Base-by-base conservation (phyloP, 139 green algal genomes). In the Chlamydomonas incerta region DNA sequence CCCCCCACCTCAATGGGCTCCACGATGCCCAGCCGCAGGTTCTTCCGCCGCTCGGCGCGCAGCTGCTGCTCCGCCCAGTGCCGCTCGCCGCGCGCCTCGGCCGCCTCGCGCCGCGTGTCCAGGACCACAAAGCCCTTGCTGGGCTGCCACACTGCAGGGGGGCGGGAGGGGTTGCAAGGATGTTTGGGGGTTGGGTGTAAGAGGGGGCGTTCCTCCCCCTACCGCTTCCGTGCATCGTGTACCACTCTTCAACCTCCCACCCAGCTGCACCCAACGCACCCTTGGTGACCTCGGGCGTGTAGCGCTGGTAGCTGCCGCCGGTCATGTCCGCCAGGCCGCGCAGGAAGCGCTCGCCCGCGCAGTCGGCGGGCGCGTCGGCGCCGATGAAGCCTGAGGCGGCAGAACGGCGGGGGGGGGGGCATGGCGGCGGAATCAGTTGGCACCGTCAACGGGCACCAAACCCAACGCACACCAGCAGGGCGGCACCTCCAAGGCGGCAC, bases 221-320 rank as follows among this genome's bases (percentile, higher is more conserved):
- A n/a, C n/a, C n/a, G n/a, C n/a, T n/a, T n/a, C n/a, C n/a, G n/a
- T n/a, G n/a, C n/a, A n/a, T n/a, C n/a, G n/a, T 55, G 20, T 23
- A 17, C 31, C 10, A 58, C 14, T 26, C 5, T 76, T 66, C n/a
- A 26, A 55, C n/a, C n/a, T n/a, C n/a, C n/a, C n/a, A n/a, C n/a
- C n/a, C n/a, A n/a, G n/a, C n/a, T 77, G 66, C 69, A 35, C 62
- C 52, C 31, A 31, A 37, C 55, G 41, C 80, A 69, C 67, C 37
- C 28, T 74, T 84, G 26, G 58, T 20, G 20, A 86, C 10, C 23
- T 90, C 80, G 14, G 88, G 76, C 17, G 86, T 73, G 79, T 80
- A 93, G 34, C 88, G 84, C 73, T 93, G 90, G 86, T 88, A 95
- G 26, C 80, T 91, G 71, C 92, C 92, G 0, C 89, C 89, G 3